Evolutionary conservation across 2,329 filamentous ascomycete species (phyloP), one percentile per base, ranked within the genome.

Genomic region (Eutypa lata): DNA sequence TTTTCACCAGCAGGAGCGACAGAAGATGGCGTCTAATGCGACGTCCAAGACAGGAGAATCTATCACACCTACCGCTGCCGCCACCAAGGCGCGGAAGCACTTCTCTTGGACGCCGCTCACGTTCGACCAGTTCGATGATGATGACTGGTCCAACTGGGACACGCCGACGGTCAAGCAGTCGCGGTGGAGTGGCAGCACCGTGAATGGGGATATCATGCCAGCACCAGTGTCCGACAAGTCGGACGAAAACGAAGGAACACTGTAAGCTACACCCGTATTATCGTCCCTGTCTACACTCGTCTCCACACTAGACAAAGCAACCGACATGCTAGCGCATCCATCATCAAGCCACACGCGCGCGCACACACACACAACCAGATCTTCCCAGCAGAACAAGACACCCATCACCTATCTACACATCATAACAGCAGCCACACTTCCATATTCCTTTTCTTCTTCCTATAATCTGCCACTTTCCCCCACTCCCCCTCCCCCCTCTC

Each of bases 141-240:
- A 78, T 59, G 83, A 84, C 67, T 87, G 83, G 84, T 76, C 80
- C 7, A 86, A 79, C 66, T 87, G 84, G 83, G 84, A 87, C 42
- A 74, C 72, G 33, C 80, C 82, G 2, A 74, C 73, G 51, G 67
- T 65, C 38, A 80, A 81, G 65, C 80, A 80, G 16, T 76, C 82
- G 16, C 76, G 84, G 56, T 87, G 84, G 84, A 87, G 84, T 67
- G 83, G 82, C 43, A 85, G 79, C 54, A 84, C 81, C 10, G 75
- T 81, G 24, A 74, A 70, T 53, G 73, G 72, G 42, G 79, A 82
- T 51, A 72, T 77, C 52, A 70, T 72, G 48, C 60, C 66, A 3
- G 68, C 26, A 5, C 26, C 69, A 40, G 74, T 77, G 57, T 72
- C 78, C 7, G 80, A 82, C 63, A 75, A 72, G 57, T 66, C 65